A percentile compares a stretch with the other conserved stretches of the same genome.
Evolutionary conservation across 2,329 filamentous ascomycete species (phyloP).

Genomic region (Tolypocladium endophyticum): DNA sequence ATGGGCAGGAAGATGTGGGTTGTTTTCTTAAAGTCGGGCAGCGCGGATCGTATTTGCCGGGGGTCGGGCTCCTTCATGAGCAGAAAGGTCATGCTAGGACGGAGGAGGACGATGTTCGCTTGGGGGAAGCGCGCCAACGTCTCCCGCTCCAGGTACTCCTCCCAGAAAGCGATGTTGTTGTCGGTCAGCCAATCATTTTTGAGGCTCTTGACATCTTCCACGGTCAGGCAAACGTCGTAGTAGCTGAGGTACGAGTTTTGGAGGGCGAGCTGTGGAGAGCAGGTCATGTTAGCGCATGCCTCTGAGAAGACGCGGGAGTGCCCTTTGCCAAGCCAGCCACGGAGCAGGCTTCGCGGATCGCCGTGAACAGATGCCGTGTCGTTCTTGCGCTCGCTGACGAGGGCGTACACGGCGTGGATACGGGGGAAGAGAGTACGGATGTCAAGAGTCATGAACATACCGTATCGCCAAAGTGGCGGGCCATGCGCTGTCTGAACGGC

Average conservation of each 20-base stretch:
- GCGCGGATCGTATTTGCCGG: conserved; percentile 48
- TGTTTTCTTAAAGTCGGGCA: conserved; percentile 69
- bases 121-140: conserved; percentile 69
- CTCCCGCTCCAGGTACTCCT: conserved; percentile 92
- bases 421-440: neutral
- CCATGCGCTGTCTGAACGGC: conserved; percentile 30
- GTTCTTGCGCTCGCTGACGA: neutral
- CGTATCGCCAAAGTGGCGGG: conserved; percentile 36
- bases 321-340: neutral
- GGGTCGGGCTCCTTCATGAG: conserved; percentile 63
- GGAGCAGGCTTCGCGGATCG: neutral
- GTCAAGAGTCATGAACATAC: conserved; percentile 18
- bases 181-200: conserved; percentile 95
- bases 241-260: conserved; percentile 29
- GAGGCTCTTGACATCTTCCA: conserved; percentile 79
- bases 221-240: conserved; percentile 49
- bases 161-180: conserved; percentile 96
- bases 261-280: conserved; percentile 33
- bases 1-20: conserved; percentile 95
- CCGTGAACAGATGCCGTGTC: neutral
- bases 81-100: conserved; percentile 87
- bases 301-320: neutral
- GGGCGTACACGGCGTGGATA: neutral
- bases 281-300: neutral
- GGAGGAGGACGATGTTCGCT: conserved; percentile 80